Evolutionary conservation across 2,329 filamentous ascomycete genomes (phyloP).

Genomic region (Parasarocladium wereldwijsianum): DNA sequence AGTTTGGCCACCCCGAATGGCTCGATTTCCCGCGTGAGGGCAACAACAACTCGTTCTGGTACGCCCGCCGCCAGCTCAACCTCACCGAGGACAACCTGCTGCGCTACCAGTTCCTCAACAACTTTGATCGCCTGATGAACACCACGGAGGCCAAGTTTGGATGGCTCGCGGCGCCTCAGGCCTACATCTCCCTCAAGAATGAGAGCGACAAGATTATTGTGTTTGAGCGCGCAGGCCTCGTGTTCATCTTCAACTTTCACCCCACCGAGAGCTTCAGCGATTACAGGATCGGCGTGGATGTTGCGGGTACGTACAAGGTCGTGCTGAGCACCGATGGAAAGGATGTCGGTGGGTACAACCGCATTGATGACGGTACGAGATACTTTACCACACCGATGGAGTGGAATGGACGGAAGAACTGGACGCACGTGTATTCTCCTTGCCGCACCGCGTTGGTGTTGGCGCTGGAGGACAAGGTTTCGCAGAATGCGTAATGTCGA

Average conservation of each 20-base stretch:
- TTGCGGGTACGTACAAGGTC: conserved; percentile 71
- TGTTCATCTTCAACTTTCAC: conserved; percentile 97
- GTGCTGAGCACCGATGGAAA: conserved; percentile 70
- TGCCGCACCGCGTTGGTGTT: conserved; percentile 62
- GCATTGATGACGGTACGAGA: conserved; percentile 64
- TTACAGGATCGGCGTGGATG: conserved; percentile 81
- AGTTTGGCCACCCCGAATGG: conserved; percentile 98
- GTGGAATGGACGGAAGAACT: conserved; percentile 87
- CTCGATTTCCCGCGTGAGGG: conserved; percentile 93
- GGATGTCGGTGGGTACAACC: conserved; percentile 64
- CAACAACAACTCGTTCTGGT: conserved; percentile 88
- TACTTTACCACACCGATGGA: conserved; percentile 86
- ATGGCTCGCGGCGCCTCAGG: conserved; percentile 76
- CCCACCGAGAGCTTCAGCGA: conserved; percentile 73
- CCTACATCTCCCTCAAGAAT: conserved; percentile 87
- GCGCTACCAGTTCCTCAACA: conserved; percentile 81
- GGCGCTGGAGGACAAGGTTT: conserved; percentile 24
- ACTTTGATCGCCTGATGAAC: conserved; percentile 86
- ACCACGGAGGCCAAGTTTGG: conserved; percentile 73
- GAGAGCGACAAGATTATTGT: conserved; percentile 89
- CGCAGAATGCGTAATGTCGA: conserved; percentile 8
- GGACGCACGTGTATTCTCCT: conserved; percentile 82
- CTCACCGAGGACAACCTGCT: conserved; percentile 74
- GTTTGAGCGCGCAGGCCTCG: conserved; percentile 77
- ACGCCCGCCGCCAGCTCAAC: conserved; percentile 86